Evolutionary conservation across 768 basidiomycete species (phyloP).

Genomic region (Austroboletus eburneus): DNA sequence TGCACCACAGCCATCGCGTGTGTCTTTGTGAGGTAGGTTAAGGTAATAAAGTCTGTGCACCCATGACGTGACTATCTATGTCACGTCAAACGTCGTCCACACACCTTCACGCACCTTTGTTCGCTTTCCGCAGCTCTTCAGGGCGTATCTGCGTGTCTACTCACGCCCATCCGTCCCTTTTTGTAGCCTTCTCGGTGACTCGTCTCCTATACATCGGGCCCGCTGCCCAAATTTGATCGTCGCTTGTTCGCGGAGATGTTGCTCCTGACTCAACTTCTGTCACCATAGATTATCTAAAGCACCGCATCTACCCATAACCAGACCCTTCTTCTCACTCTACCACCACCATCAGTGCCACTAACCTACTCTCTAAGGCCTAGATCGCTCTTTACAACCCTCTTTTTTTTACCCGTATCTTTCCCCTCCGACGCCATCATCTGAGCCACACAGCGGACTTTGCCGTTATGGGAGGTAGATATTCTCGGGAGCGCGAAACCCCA

Average conservation of each 20-base stretch:
- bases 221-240: background rate
- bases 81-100: constrained; percentile 9
- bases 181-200: background rate
- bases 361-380: background rate
- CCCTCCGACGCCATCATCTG: constrained; percentile 61
- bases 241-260: constrained; percentile 9
- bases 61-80: constrained; percentile 17
- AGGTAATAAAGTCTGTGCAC: constrained; percentile 31
- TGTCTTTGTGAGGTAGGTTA: constrained; percentile 26
- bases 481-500: constrained; percentile 84
- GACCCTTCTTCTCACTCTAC: constrained; percentile 9
- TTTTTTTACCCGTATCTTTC: constrained; percentile 2
- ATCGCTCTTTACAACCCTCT: background rate
- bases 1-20: constrained; percentile 19
- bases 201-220: background rate
- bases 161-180: background rate
- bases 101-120: too few species aligned
- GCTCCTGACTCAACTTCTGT: background rate
- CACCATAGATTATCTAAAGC: constrained; percentile 4
- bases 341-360: constrained; percentile 5
- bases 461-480: constrained; percentile 64
- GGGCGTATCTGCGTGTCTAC: background rate
- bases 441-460: constrained; percentile 62
- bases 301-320: constrained; percentile 10
- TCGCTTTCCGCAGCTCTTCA: background rate